Evolutionary conservation across 768 basidiomycete genomes (phyloP).

Genomic region (Amanita muscaria): DNA sequence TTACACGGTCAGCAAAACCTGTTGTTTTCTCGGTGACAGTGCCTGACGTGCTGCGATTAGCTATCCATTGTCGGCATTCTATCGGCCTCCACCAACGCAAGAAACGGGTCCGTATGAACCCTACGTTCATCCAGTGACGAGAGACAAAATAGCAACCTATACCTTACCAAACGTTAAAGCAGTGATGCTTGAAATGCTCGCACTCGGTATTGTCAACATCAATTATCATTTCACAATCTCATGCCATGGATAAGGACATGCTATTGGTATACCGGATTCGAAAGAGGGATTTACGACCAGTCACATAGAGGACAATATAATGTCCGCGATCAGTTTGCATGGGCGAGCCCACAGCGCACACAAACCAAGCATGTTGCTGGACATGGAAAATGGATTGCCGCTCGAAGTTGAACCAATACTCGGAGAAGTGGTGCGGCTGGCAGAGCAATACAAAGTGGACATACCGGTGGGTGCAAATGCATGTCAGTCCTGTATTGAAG

Average conservation of each 20-base stretch:
- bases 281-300: constrained; percentile 39
- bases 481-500: no score
- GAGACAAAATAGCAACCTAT: constrained; percentile 30
- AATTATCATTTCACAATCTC: neutral
- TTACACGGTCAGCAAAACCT: constrained; percentile 27
- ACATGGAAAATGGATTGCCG: constrained; percentile 42
- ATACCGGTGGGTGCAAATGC: constrained; percentile 45
- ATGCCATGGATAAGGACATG: constrained; percentile 22
- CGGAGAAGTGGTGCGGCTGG: constrained; percentile 52
- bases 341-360: constrained; percentile 34
- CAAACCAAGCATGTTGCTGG: constrained; percentile 56
- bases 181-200: constrained; percentile 36
- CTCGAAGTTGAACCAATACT: constrained; percentile 63
- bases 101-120: constrained; percentile 28
- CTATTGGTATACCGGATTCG: constrained; percentile 39
- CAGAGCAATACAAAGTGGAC: constrained; percentile 31
- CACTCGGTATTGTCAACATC: constrained; percentile 24
- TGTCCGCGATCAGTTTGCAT: constrained; percentile 31
- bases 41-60: constrained; percentile 14
- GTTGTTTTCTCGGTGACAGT: constrained; percentile 5
- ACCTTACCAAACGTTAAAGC: constrained; percentile 40
- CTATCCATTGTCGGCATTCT: constrained; percentile 41
- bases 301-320: constrained; percentile 29
- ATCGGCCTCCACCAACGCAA: constrained; percentile 35
- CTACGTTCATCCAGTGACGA: constrained; percentile 32